These are phyloP conservation scores for Adansonia madagascariensis DNA, from an alignment of 441 rosid genomes.

Conservation along the genomic window DNA sequence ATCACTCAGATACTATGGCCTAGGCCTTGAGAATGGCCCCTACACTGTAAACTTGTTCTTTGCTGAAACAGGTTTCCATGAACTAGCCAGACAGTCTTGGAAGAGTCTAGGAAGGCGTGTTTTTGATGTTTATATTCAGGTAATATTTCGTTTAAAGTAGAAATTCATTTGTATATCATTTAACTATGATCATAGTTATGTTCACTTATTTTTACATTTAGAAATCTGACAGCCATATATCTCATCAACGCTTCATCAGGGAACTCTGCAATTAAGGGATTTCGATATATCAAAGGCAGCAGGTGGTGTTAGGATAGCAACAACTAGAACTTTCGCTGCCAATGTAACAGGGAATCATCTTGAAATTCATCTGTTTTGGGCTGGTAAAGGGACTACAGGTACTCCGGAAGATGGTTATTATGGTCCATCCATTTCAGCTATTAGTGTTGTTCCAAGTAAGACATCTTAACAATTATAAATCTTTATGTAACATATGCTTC, in stretches of 20 bases:
- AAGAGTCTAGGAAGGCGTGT: constrained; percentile 51
- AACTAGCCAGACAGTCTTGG: constrained; percentile 39
- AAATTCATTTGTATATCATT: background rate
- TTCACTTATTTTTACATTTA: constrained; percentile 7
- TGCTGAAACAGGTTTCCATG: constrained; percentile 50
- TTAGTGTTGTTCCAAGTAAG: constrained; percentile 43
- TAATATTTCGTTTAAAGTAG: background rate
- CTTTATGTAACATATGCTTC: background rate
- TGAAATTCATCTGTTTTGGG: constrained; percentile 69
- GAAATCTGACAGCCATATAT: background rate
- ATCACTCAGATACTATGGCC: constrained; percentile 53
- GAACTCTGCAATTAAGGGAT: constrained; percentile 35
- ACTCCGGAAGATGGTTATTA: constrained; percentile 53
- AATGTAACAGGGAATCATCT: constrained; percentile 53
- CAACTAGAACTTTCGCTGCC: constrained; percentile 40
- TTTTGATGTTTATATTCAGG: constrained; percentile 61
- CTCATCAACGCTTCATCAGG: constrained; percentile 29
- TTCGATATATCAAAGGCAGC: constrained; percentile 47
- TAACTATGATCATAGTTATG: background rate
- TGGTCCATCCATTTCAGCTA: constrained; percentile 71
- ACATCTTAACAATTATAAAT: background rate
- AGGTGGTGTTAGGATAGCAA: constrained; percentile 44
- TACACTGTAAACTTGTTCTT: constrained; percentile 51
- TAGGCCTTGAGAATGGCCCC: constrained; percentile 49
- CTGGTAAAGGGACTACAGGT: constrained; percentile 70